Conservation (phyloP, 2,329 filamentous ascomycete species). For the Calonectria montana region DNA sequence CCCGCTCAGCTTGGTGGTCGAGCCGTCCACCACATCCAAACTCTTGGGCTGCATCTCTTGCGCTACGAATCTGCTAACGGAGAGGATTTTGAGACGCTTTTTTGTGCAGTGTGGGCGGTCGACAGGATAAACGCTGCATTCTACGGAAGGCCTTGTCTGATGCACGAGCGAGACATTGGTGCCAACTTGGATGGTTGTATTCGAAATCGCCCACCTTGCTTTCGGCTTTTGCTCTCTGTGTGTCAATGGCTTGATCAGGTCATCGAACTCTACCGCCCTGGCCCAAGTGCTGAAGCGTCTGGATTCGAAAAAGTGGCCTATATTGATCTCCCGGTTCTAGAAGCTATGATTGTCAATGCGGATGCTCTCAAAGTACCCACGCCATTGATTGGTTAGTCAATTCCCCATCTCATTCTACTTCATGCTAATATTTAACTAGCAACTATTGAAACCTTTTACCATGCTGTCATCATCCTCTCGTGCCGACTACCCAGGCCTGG, state of each 20-base stretch:
- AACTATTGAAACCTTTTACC: constrained; percentile 72
- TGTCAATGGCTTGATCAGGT: constrained; percentile 68
- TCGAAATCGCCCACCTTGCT: constrained; percentile 62
- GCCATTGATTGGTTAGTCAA: constrained; percentile 59
- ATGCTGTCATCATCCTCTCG: constrained; percentile 72
- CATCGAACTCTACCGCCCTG: constrained; percentile 69
- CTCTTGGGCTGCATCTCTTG: constrained; percentile 64
- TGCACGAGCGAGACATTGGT: constrained; percentile 71
- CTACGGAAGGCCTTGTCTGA: constrained; percentile 69
- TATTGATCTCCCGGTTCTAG: constrained; percentile 67
- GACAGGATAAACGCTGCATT: constrained; percentile 70
- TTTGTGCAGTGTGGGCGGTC: constrained; percentile 70
- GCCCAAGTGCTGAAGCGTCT: constrained; percentile 53
- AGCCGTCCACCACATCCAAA: constrained; percentile 68
- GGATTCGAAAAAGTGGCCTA: constrained; percentile 57
- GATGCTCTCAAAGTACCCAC: constrained; percentile 62
- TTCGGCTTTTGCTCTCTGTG: constrained; percentile 67
- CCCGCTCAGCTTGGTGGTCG: constrained; percentile 64
- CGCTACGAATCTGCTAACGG: constrained; percentile 53
- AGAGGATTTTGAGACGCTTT: constrained; percentile 60
- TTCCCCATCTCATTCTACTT: not conserved
- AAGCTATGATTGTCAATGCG: constrained; percentile 67
- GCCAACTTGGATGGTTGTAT: constrained; percentile 64
- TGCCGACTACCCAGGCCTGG: constrained; percentile 63
- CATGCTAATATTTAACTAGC: constrained; percentile 51